These are phyloP conservation scores for Nothophoma quercina DNA, from an alignment of 2,329 filamentous ascomycete species.

Conservation along the genomic window DNA sequence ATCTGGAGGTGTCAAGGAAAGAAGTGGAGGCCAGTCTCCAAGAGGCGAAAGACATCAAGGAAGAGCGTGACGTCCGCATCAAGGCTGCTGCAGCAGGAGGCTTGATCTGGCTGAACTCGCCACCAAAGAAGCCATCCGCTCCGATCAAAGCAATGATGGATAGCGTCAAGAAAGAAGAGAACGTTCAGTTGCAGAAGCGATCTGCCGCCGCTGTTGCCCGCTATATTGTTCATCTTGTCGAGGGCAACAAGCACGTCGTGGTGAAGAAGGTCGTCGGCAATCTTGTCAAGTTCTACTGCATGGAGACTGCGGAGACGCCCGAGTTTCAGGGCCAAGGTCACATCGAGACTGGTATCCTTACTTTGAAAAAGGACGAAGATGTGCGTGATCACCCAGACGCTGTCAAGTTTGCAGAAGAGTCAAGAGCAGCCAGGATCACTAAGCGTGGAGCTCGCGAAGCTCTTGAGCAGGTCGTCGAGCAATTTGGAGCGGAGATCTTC, in stretches of 20 bases:
- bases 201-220: conserved; percentile 85
- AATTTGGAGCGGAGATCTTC: conserved; percentile 80
- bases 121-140: conserved; percentile 91
- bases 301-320: conserved; percentile 96
- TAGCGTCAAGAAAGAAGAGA: conserved; percentile 94
- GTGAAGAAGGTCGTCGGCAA: conserved; percentile 97
- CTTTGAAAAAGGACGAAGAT: conserved; percentile 96
- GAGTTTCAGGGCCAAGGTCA: conserved; percentile 86
- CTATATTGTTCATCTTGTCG: conserved; percentile 86
- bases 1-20: conserved; percentile 78
- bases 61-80: conserved; percentile 83
- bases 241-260: conserved; percentile 78
- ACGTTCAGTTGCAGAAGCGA: conserved; percentile 82
- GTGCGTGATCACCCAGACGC: conserved; percentile 91
- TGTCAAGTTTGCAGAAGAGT: conserved; percentile 87
- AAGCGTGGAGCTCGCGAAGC: conserved; percentile 93
- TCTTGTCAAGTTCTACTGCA: conserved; percentile 95
- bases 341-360: conserved; percentile 83
- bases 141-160: conserved; percentile 99
- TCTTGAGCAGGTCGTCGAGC: conserved; percentile 82
- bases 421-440: conserved; percentile 86
- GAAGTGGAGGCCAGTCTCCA: conserved; percentile 76
- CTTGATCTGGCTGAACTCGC: conserved; percentile 81
- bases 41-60: conserved; percentile 81
- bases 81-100: conserved; percentile 86